Conservation (phyloP, 257 asterid genomes). For the Vinca minor region DNA sequence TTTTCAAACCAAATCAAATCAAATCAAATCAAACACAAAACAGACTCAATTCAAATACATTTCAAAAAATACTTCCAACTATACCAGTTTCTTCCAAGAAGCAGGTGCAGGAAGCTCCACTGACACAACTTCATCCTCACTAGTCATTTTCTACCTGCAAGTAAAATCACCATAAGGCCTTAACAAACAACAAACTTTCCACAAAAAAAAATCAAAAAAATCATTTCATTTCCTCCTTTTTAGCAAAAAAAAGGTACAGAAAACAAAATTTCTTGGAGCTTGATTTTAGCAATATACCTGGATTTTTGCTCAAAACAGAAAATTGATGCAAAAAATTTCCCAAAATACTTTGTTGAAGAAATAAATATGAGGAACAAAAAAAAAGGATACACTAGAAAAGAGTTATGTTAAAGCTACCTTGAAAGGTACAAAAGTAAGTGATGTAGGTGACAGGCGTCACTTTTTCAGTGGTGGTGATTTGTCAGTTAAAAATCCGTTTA, state of each 20-base stretch:
- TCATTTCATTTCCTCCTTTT: not conserved
- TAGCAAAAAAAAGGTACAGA: not conserved
- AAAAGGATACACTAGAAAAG: not conserved
- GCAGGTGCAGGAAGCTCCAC: constrained; percentile 44
- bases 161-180: constrained; percentile 9
- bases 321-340: not conserved
- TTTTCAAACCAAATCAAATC: too few species aligned
- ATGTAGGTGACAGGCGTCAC: constrained; percentile 29
- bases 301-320: not conserved
- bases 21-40: too few species aligned
- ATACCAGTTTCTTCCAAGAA: constrained; percentile 44
- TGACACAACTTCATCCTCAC: constrained; percentile 23
- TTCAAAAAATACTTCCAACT: too few species aligned
- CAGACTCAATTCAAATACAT: not conserved
- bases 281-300: not conserved
- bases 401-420: constrained; percentile 30
- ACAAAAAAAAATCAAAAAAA: not conserved
- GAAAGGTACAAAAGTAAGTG: constrained; percentile 11
- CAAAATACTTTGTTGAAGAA: not conserved
- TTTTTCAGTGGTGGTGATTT: constrained; percentile 23
- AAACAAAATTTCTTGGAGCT: not conserved
- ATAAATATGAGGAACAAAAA: not conserved
- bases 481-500: constrained; percentile 27
- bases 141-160: constrained; percentile 26
- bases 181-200: not conserved